These are phyloP conservation scores for Neofusicoccum kwambonambiense DNA, from an alignment of 2,329 filamentous ascomycete genomes.

Conservation along the genomic window DNA sequence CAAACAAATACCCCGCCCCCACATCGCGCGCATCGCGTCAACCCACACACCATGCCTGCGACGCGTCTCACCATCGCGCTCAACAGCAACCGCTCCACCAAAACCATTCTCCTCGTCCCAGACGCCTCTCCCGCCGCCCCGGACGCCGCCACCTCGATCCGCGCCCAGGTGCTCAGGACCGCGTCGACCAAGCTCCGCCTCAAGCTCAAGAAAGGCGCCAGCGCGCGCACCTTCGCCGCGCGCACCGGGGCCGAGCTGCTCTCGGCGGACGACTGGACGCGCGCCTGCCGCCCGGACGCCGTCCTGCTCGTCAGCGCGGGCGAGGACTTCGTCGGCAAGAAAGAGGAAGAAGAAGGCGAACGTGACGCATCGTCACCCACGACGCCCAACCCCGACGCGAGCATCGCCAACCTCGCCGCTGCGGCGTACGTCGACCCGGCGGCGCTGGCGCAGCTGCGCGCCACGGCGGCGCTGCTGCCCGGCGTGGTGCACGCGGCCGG, in stretches of 20 bases:
- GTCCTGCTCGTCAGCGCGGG: conserved; percentile 29
- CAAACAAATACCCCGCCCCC: not conserved
- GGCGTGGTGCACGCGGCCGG: conserved; percentile 36
- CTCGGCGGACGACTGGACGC: conserved; percentile 29
- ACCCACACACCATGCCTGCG: not conserved
- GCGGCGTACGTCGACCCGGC: too few relatives aligned
- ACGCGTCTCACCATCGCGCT: conserved; percentile 31
- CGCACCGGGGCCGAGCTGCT: conserved; percentile 30
- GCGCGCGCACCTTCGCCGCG: conserved; percentile 27
- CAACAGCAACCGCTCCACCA: conserved; percentile 33
- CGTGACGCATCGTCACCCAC: too few relatives aligned
- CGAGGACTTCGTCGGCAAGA: conserved; percentile 33
- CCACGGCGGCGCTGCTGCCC: conserved; percentile 32
- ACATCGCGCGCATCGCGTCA: not conserved
- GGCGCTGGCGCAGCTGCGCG: conserved; percentile 27
- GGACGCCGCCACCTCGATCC: conserved; percentile 23
- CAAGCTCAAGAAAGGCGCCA: conserved; percentile 25
- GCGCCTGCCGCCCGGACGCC: conserved; percentile 26
- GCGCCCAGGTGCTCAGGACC: conserved; percentile 29
- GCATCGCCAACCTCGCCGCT: conserved; percentile 28
- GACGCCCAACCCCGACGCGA: too few relatives aligned
- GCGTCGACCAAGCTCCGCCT: conserved; percentile 33
- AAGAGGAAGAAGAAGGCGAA: conserved; percentile 23
- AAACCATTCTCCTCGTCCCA: conserved; percentile 29
- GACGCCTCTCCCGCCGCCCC: conserved; percentile 23